Percentiles rank a stretch among this genome's conserved stretches.
Conservation (phyloP, 352 stramenopile genomes). For the Phytophthora podocarpi region DNA sequence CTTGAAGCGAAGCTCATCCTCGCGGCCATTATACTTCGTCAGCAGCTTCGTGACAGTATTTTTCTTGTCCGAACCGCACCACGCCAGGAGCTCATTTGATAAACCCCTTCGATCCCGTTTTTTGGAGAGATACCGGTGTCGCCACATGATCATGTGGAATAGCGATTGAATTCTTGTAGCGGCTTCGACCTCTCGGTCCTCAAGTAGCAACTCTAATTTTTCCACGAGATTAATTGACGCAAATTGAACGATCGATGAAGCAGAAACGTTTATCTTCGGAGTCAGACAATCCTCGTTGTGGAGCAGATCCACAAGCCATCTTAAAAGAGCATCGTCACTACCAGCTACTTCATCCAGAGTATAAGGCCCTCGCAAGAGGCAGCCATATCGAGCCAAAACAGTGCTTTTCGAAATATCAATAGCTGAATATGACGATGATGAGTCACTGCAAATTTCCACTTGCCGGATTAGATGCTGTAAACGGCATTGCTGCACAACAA, state of each 20-base stretch:
- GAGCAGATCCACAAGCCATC: constrained; percentile 26
- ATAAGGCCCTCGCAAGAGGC: constrained; percentile 25
- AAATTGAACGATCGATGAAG: constrained; percentile 32
- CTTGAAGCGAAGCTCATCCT: constrained; percentile 48
- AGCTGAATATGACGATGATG: constrained; percentile 25
- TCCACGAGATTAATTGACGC: constrained; percentile 36
- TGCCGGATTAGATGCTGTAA: constrained; percentile 44
- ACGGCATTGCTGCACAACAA: constrained; percentile 39
- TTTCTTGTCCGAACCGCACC: constrained; percentile 39
- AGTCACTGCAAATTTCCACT: constrained; percentile 30
- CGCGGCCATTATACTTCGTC: constrained; percentile 45
- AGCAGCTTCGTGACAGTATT: constrained; percentile 45
- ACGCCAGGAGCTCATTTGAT: constrained; percentile 44
- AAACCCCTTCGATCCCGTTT: constrained; percentile 38
- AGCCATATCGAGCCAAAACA: constrained; percentile 37
- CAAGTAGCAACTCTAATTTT: constrained; percentile 45
- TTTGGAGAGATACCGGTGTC: constrained; percentile 31
- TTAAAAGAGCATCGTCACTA: constrained; percentile 21
- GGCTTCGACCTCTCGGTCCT: constrained; percentile 39
- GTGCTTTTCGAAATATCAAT: constrained; percentile 29
- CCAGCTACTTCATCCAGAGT: constrained; percentile 3
- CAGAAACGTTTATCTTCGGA: constrained; percentile 15
- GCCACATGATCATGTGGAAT: constrained; percentile 43
- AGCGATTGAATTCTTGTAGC: constrained; percentile 42
- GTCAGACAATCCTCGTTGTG: background rate